Evolutionary conservation across 129 eudicot genomes (phyloP).

Genomic region (Heracleum sosnowskyi): DNA sequence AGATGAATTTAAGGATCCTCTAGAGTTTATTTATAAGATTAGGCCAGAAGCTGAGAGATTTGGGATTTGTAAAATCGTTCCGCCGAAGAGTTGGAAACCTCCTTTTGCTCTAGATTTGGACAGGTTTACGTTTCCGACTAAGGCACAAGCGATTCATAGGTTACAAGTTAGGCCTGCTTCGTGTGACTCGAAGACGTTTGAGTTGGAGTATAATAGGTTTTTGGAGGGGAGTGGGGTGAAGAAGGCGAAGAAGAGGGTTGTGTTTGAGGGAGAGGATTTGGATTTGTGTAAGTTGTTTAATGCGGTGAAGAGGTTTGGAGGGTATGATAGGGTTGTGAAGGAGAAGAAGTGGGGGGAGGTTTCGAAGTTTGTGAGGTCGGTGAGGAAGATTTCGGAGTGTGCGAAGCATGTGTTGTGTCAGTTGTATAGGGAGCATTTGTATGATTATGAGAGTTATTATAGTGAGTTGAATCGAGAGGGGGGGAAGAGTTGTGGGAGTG

Average conservation of each 20-base stretch:
- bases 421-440: slow-evolving; percentile 79
- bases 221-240: slow-evolving; percentile 72
- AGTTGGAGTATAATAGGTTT: slow-evolving; percentile 76
- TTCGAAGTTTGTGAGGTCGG: slow-evolving; percentile 66
- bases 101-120: slow-evolving; percentile 82
- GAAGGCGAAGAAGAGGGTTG: slow-evolving; percentile 61
- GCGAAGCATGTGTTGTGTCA: slow-evolving; percentile 83
- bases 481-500: slow-evolving; percentile 41
- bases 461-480: slow-evolving; percentile 43
- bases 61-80: slow-evolving; percentile 92
- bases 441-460: slow-evolving; percentile 75
- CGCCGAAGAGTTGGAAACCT: slow-evolving; percentile 87
- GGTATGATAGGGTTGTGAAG: slow-evolving; percentile 75
- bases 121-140: slow-evolving; percentile 62
- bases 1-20: slow-evolving; percentile 89
- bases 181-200: slow-evolving; percentile 80
- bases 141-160: slow-evolving; percentile 88
- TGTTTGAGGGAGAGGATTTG: slow-evolving; percentile 90
- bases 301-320: slow-evolving; percentile 85
- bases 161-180: slow-evolving; percentile 76
- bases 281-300: slow-evolving; percentile 88
- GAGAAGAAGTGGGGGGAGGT: slow-evolving; percentile 94
- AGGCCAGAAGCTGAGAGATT: slow-evolving; percentile 79
- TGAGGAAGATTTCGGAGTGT: slow-evolving; percentile 67
- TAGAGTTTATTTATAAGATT: slow-evolving; percentile 70